A percentile compares a stretch with the other conserved stretches of the same genome.
phyloP scores from a whole-genome alignment of 1,284 basidiomycete species.

The Amylostereum chailletii region DNA sequence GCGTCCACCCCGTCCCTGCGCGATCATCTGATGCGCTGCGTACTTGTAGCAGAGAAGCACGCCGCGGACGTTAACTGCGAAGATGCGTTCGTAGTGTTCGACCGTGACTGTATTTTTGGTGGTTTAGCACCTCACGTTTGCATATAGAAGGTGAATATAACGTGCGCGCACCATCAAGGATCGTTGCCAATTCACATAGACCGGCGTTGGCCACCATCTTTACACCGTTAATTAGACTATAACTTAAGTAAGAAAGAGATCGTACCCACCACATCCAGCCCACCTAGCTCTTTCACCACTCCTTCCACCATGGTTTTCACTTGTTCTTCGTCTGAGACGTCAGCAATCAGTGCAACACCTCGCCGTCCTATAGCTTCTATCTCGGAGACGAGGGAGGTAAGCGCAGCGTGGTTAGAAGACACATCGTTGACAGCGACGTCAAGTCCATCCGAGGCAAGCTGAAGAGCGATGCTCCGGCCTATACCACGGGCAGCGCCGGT shows the following conservation, averaged over 20 bases:
- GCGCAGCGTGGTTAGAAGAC: slow-evolving; percentile 10
- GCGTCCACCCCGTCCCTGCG: slow-evolving; percentile 30
- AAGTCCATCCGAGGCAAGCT: slow-evolving; percentile 28
- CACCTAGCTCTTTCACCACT: background rate
- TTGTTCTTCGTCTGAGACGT: background rate
- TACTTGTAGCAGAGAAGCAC: slow-evolving; percentile 27
- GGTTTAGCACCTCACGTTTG: background rate
- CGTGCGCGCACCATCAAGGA: background rate
- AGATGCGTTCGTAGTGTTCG: background rate
- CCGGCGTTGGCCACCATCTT: background rate
- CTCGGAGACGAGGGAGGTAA: slow-evolving; percentile 11
- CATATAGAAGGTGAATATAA: background rate
- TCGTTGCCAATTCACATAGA: background rate
- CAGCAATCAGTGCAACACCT: slow-evolving; percentile 8
- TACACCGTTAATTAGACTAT: background rate
- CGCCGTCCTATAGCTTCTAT: slow-evolving; percentile 13
- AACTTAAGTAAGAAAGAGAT: too few relatives aligned
- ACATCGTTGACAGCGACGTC: slow-evolving; percentile 28
- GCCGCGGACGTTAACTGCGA: slow-evolving; percentile 22
- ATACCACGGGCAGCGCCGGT: slow-evolving; percentile 29
- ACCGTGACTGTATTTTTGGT: slow-evolving; percentile 3
- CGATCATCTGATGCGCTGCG: slow-evolving; percentile 34
- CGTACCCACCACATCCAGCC: background rate
- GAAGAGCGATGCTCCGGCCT: slow-evolving; percentile 24
- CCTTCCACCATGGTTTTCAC: background rate